These are phyloP conservation scores for Nematodospora valgi DNA, from an alignment of 805 yeast genomes.

Conservation along the genomic window DNA sequence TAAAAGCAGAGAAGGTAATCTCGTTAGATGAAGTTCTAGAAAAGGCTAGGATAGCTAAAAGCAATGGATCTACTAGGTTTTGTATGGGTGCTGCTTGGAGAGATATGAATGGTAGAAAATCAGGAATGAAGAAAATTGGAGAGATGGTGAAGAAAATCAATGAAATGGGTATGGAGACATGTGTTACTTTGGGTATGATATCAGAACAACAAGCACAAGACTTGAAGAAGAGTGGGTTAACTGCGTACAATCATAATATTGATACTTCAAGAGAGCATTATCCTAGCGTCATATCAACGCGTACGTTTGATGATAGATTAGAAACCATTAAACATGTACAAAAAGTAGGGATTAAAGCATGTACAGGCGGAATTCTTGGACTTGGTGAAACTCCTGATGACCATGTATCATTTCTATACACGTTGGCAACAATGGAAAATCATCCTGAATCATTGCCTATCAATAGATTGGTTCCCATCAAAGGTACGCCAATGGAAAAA, in stretches of 20 bases:
- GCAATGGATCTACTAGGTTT: constrained; percentile 71
- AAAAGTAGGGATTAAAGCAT: constrained; percentile 60
- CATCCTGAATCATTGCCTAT: constrained; percentile 85
- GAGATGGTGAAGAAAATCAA: constrained; percentile 65
- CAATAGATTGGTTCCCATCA: constrained; percentile 71
- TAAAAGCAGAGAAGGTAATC: constrained; percentile 65
- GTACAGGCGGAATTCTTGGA: constrained; percentile 80
- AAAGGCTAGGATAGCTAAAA: constrained; percentile 63
- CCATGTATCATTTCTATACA: constrained; percentile 63
- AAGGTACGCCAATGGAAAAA: constrained; percentile 72
- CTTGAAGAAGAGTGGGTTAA: constrained; percentile 65
- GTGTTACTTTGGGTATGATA: constrained; percentile 81
- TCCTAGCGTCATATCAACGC: constrained; percentile 66
- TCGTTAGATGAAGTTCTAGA: constrained; percentile 57
- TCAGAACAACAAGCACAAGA: constrained; percentile 57
- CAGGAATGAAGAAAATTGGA: constrained; percentile 57
- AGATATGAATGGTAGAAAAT: constrained; percentile 75
- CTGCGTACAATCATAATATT: constrained; percentile 79
- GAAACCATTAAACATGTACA: constrained; percentile 63
- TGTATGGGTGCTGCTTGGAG: constrained; percentile 91
- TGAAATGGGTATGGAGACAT: constrained; percentile 67
- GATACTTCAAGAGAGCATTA: constrained; percentile 79
- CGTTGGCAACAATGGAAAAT: constrained; percentile 62
- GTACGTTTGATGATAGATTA: constrained; percentile 70
- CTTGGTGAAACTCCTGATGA: constrained; percentile 73